A percentile compares a stretch with the other conserved stretches of the same genome.
These are phyloP conservation scores for Cyanidioschyzon merolae DNA, from an alignment of 23 red algal genomes.

Conservation along the genomic window DNA sequence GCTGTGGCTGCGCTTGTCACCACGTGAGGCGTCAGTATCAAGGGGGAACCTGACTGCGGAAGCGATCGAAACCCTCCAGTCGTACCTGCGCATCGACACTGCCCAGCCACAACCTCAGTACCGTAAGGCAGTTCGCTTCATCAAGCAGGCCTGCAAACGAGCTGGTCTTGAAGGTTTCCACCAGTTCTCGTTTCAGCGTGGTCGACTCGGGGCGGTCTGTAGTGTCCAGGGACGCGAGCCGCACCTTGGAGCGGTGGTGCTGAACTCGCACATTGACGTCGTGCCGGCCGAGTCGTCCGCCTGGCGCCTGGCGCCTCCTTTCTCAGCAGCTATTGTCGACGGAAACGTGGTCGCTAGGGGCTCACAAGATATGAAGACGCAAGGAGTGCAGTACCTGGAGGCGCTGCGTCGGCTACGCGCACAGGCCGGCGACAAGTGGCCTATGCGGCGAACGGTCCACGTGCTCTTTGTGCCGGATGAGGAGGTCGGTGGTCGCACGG, in stretches of 20 bases:
- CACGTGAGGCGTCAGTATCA: background rate
- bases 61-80: background rate
- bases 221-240: constrained; percentile 31
- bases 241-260: constrained; percentile 34
- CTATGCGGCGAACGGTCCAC: constrained; percentile 34
- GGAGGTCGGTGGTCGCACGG: constrained; percentile 78
- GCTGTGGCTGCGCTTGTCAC: too few relatives aligned
- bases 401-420: constrained; percentile 34
- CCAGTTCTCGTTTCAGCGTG: constrained; percentile 25
- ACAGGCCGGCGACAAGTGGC: constrained; percentile 22
- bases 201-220: constrained; percentile 48
- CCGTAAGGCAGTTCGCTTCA: background rate
- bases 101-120: constrained; percentile 4
- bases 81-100: constrained; percentile 3
- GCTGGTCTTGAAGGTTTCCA: background rate
- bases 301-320: constrained; percentile 45
- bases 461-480: constrained; percentile 82
- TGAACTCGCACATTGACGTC: constrained; percentile 91
- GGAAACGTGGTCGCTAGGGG: constrained; percentile 54
- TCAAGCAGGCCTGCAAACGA: background rate
- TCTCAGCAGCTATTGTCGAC: constrained; percentile 30
- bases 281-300: constrained; percentile 51
- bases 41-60: background rate
- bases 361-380: constrained; percentile 93
- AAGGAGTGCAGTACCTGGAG: constrained; percentile 80